A percentile compares a stretch with the other conserved stretches of the same genome.
Conservation (phyloP, 2,329 filamentous ascomycete genomes). For the Ophiobolus disseminans region DNA sequence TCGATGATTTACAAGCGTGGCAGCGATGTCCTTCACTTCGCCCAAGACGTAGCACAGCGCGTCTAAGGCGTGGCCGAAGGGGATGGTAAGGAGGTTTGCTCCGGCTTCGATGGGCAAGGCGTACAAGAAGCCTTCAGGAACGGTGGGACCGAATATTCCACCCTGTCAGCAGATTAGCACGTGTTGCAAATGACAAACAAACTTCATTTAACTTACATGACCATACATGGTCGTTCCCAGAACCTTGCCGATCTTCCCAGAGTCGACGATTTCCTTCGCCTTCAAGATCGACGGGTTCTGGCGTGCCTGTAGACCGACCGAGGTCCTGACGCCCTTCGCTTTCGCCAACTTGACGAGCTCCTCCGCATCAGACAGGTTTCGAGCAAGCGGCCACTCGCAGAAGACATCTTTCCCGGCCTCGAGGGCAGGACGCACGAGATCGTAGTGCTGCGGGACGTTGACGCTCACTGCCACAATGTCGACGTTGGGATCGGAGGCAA, state of each 20-base stretch:
- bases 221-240: conserved; percentile 45
- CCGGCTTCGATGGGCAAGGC: conserved; percentile 57
- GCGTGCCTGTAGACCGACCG: conserved; percentile 58
- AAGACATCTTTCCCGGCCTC: conserved; percentile 53
- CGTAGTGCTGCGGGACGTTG: conserved; percentile 54
- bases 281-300: conserved; percentile 51
- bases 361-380: conserved; percentile 51
- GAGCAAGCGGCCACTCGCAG: conserved; percentile 59
- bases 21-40: conserved; percentile 34
- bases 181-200: neutral
- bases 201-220: conserved; percentile 10
- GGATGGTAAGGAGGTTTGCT: conserved; percentile 52
- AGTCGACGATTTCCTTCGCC: conserved; percentile 52
- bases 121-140: conserved; percentile 51
- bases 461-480: conserved; percentile 58
- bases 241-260: conserved; percentile 55
- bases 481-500: conserved; percentile 56
- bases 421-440: conserved; percentile 52
- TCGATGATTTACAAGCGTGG: conserved; percentile 31
- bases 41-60: conserved; percentile 40
- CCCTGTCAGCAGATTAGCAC: conserved; percentile 19
- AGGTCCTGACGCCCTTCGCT: conserved; percentile 51
- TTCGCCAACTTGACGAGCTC: conserved; percentile 54
- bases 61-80: conserved; percentile 47
- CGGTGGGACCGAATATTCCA: conserved; percentile 26